Evolutionary conservation across 306 rosid species (phyloP), one percentile per base, ranked within the genome.

Genomic region (Acacia acuminata): DNA sequence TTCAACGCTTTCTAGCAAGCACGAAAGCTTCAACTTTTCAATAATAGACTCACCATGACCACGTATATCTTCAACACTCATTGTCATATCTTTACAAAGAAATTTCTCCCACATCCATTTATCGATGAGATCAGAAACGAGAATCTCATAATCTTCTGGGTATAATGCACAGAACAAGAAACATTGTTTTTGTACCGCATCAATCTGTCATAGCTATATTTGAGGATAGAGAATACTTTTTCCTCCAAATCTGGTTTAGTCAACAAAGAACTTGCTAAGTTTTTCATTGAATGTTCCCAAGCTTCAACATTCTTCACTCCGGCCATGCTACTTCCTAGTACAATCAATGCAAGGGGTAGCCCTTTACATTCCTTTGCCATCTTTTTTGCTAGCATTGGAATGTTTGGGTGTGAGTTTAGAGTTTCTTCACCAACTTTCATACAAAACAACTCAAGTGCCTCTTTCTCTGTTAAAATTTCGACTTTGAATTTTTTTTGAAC

Each of bases 401-500:
- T 78, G 25, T 45, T n/a, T 13, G 7, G 40, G 72, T 50, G 40
- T 0, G 17, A 48, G 0, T 7, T 34, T 7, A 78, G 8, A 36
- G 75, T 78, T 20, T 78, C 51, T 53, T n/a, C 25, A 20, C 82
- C 53, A 6, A 82, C 78, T 24, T 82, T 63, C 20, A 24, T 55
- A 58, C 75, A 8, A 20, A 84, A 87, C 42, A 84, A 76, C 0
- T 65, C 4, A 22, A 55, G 66, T 27, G 90, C 80, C 36, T 82
- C 47, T n/a, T 76, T 4, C 14, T 27, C 8, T 1, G 10, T 9
- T 58, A 84, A 19, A 73, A 77, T 76, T 58, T 55, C 27, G 45
- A 82, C 84, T 19, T 56, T 47, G 4, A 79, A 42, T 40, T 20
- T 71, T 17, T 5, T 76, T 1, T 75, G 7, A 16, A 84, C 83